Base-by-base conservation (phyloP, 169 alveolate genomes). In the Eimeria falciformis region DNA sequence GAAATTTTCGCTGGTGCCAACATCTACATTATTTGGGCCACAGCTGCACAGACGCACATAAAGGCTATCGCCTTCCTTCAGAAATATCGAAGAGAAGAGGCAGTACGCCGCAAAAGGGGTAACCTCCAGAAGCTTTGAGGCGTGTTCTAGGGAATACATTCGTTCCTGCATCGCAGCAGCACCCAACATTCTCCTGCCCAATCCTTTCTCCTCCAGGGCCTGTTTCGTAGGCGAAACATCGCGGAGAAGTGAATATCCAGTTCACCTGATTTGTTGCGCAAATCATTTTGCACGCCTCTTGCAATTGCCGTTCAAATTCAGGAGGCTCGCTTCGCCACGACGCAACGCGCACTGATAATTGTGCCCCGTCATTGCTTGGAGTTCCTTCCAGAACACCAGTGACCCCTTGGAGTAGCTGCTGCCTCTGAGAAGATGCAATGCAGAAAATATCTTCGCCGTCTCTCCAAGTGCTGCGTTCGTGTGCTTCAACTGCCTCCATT, bases 401-500 rank as follows among this genome's bases (percentile, higher is more conserved):
- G 37, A 43, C 33, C 4, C 89, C 89, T 33, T 6, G 55, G 37
- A 21, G 75, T 55, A 79, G 21, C 55, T 55, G 73, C 75, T 79
- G 50, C 0, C 37, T 14, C 6, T 40, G 25, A 23, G 40, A 5
- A 14, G 89, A n/a, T 17, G 73, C 69, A n/a, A 79, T 33, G 66
- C 71, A 79, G 29, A 79, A 79, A 27, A 79, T 55, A 56, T 53
- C 89, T 25, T 79, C 89, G 29, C 89, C 89, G 5, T n/a, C 73
- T 25, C 43, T 50, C 89, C 89, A 79, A 21, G 37, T 43, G 55
- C 17, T 17, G 37, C 37, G 50, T 45, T 37, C 55, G 75, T 79
- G 73, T 21, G 89, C 89, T 53, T 50, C 89, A 55, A 79, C 75
- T 21, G 89, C 89, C n/a, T 79, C 89, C 14, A 79, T 29, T 25